Evolutionary conservation across 805 yeast species (phyloP), one percentile per base, ranked within the genome.

Genomic region (Wickerhamiella domercqiae): DNA sequence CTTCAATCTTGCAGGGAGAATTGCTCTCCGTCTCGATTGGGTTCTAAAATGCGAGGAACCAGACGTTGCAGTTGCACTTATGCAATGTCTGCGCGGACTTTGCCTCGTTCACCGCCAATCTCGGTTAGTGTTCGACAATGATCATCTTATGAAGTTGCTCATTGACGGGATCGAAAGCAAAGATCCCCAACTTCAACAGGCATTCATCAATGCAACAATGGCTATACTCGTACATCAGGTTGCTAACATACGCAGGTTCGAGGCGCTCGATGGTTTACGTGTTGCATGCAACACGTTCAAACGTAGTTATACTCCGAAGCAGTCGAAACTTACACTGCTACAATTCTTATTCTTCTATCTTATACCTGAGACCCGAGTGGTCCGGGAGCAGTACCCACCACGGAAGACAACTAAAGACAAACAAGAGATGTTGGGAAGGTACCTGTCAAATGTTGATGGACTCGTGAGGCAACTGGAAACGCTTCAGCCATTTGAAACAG

Each of bases 271-370:
- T 4, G 87, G 86, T 0, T 68, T 77, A 24, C 61, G 67, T 29
- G 55, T 57, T 0, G 56, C 77, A 3, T 74, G 80, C 43, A 49
- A 53, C 4, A 47, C 67, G 9, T 60, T 69, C 50, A 64, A 60
- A 39, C 51, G 53, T 20, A 55, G 56, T 32, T 46, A 52, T 18
- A 56, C 67, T 3, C 49, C 68, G 30, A 73, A 73, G 47, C 65
- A 65, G 24, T 66, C 77, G 11, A 74, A 75, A 47, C 68, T 75
- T 44, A 71, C 74, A 46, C 66, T 74, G 9, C 63, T 78, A 35
- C 86, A 78, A 56, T 78, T 78, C 51, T 57, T 78, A 37, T 69
- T 78, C 39, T 75, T 77, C 51, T 78, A 78, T 49, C 55, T 78
- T 39, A 63, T 71, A 6, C 83, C 82, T 9, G 87, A 77, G 52